Conservation (phyloP, 306 rosid species). For the peach (Prunus persica) region DNA sequence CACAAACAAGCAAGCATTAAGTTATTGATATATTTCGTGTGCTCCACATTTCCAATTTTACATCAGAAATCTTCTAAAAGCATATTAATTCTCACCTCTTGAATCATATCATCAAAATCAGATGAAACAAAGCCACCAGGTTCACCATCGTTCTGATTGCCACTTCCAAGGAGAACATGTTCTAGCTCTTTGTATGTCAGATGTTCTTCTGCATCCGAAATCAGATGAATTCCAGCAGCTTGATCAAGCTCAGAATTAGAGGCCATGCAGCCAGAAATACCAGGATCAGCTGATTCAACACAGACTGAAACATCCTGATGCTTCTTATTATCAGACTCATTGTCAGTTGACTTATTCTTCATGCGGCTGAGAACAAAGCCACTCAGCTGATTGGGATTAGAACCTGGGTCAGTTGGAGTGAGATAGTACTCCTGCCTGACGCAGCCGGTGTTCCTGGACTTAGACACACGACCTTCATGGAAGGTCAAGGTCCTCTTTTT, state of each 20-base stretch:
- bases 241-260: slow-evolving; percentile 11
- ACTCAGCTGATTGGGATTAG: slow-evolving; percentile 9
- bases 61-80: too few relatives aligned
- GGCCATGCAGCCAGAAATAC: slow-evolving; percentile 14
- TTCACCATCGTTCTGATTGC: too few relatives aligned
- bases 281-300: slow-evolving; percentile 20
- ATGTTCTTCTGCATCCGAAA: slow-evolving; percentile 2
- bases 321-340: not conserved
- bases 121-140: too few relatives aligned
- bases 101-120: too few relatives aligned
- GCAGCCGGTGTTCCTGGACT: slow-evolving; percentile 31
- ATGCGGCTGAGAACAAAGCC: slow-evolving; percentile 49
- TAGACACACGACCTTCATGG: slow-evolving; percentile 27
- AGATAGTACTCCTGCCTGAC: slow-evolving; percentile 54
- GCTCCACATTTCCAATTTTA: not conserved
- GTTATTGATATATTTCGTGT: not conserved
- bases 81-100: too few relatives aligned
- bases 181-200: too few relatives aligned
- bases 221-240: not conserved
- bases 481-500: slow-evolving; percentile 56
- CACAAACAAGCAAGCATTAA: slow-evolving; percentile 8
- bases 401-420: not conserved
- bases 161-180: too few relatives aligned
- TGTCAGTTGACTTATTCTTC: slow-evolving; percentile 19
- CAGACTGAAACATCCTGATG: not conserved